A percentile compares a stretch with the other conserved stretches of the same genome.
phyloP scores from a whole-genome alignment of 2,329 filamentous ascomycete genomes.

The Bipolaris zeicola region DNA sequence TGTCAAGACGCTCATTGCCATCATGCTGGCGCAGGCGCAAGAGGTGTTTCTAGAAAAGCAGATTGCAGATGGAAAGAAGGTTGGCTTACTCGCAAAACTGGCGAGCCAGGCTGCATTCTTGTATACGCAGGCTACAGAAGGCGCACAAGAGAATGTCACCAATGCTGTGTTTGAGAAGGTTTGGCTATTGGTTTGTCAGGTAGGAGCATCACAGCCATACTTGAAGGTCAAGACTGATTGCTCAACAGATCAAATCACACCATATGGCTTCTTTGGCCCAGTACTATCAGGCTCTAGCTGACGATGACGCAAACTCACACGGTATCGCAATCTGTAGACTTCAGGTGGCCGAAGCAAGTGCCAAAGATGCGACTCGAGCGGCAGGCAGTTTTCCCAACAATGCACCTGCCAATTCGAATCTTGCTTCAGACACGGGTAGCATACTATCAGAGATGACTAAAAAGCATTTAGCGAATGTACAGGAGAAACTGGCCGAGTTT shows the following conservation, averaged over 20 bases:
- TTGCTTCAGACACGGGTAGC: conserved; percentile 77
- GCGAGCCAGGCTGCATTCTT: conserved; percentile 88
- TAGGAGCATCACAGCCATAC: conserved; percentile 48
- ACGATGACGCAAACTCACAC: conserved; percentile 86
- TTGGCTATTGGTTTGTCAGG: conserved; percentile 83
- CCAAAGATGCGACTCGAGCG: conserved; percentile 76
- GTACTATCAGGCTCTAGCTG: conserved; percentile 90
- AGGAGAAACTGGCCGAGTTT: conserved; percentile 77
- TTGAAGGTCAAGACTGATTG: conserved; percentile 10
- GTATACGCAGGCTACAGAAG: conserved; percentile 86
- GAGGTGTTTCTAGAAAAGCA: conserved; percentile 98
- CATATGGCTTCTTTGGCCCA: conserved; percentile 86
- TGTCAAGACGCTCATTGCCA: conserved; percentile 88
- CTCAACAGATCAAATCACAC: conserved; percentile 71
- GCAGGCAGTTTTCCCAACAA: conserved; percentile 81
- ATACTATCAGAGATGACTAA: conserved; percentile 81
- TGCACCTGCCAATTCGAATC: conserved; percentile 79
- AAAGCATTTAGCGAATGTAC: conserved; percentile 77
- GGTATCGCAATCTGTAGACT: conserved; percentile 84
- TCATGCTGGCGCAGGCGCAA: conserved; percentile 94
- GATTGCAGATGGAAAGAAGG: conserved; percentile 88
- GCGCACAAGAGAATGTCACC: conserved; percentile 88
- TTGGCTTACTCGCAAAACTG: conserved; percentile 87
- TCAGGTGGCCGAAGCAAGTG: conserved; percentile 77
- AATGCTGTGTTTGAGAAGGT: conserved; percentile 93